Evolutionary conservation across 2,329 filamentous ascomycete species (phyloP), one percentile per base, ranked within the genome.

Genomic region (Ophiostoma australiae): DNA sequence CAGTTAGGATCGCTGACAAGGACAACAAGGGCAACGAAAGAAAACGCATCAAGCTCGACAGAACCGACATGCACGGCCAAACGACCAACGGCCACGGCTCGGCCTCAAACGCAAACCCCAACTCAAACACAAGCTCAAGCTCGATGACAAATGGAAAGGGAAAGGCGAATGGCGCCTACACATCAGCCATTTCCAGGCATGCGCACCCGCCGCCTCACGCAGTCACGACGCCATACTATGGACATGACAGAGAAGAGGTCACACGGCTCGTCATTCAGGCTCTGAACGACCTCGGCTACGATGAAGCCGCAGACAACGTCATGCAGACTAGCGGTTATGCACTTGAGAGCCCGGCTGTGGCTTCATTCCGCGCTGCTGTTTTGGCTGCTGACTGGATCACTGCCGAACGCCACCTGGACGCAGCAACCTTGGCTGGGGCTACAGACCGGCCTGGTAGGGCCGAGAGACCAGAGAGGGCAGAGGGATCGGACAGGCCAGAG

Each of bases 181-280:
- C 11, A 58, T 66, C 27, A 6, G 5, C 58, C 13, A 35, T 33
- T 13, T 17, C 23, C 52, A 58, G 27, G 17, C n/a, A 63, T 7
- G 11, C 58, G 20, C 17, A 41, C 69, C 61, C 23, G 31, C 48
- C 17, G 11, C 35, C n/a, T 20, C 13, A 23, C 39, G n/a, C 52
- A 35, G 17, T 23, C n/a, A 27, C n/a, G 4, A 65, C n/a, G 11
- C 33, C 20, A 37, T 98, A 96, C 79, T 90, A 89, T 77, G 94
- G 93, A 23, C 94, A 98, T 78, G 88, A 95, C 78, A 88, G 93
- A 78, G 93, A 97, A 82, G 94, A 99, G 81, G 90, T 98, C 65
- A 97, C 94, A 5, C 86, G 95, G 70, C 91, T 98, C 74, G 81
- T 99, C 76, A 95, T 99, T 76, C 95, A 99, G 80, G 91, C 93